Conservation (phyloP, 192 early-diverging fungal species). For the Coemansia guatemalensis region DNA sequence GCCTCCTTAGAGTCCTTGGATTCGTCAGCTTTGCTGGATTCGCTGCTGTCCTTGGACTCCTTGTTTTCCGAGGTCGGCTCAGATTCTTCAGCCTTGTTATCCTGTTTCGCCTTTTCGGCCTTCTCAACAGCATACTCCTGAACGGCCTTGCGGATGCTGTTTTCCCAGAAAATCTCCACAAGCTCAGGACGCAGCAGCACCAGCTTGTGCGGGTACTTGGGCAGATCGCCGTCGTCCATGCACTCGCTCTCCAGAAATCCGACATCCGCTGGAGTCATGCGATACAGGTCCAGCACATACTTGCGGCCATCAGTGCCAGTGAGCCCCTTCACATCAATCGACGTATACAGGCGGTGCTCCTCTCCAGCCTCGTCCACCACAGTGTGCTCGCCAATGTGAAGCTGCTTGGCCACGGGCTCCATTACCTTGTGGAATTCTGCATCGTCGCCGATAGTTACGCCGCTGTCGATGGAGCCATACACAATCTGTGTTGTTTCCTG, state of each 20-base stretch:
- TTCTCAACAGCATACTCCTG: constrained; percentile 46
- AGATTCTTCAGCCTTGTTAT: constrained; percentile 1
- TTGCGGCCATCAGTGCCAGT: constrained; percentile 87
- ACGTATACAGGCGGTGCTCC: constrained; percentile 68
- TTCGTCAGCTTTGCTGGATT: neutral
- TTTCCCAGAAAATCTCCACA: constrained; percentile 81
- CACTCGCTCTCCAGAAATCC: constrained; percentile 79
- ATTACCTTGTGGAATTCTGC: constrained; percentile 71
- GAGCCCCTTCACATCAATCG: constrained; percentile 91
- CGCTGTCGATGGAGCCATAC: constrained; percentile 91
- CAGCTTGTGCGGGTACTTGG: constrained; percentile 84
- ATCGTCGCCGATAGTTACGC: constrained; percentile 69
- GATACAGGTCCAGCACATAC: constrained; percentile 92
- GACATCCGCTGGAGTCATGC: constrained; percentile 87
- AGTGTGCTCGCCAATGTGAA: constrained; percentile 81
- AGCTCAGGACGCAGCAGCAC: constrained; percentile 86
- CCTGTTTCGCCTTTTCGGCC: constrained; percentile 29
- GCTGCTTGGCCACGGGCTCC: constrained; percentile 69
- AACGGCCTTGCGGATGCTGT: constrained; percentile 64
- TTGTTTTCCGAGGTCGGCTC: constrained; percentile 9
- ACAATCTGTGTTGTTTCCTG: constrained; percentile 76
- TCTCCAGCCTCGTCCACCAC: constrained; percentile 68
- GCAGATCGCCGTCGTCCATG: constrained; percentile 54
- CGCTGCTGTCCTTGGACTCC: constrained; percentile 1
- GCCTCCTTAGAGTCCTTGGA: constrained; percentile 4